Percentiles rank a stretch among this genome's conserved stretches.
Evolutionary conservation across 805 yeast species (phyloP).

Genomic region (Jamesozyma gamospora): DNA sequence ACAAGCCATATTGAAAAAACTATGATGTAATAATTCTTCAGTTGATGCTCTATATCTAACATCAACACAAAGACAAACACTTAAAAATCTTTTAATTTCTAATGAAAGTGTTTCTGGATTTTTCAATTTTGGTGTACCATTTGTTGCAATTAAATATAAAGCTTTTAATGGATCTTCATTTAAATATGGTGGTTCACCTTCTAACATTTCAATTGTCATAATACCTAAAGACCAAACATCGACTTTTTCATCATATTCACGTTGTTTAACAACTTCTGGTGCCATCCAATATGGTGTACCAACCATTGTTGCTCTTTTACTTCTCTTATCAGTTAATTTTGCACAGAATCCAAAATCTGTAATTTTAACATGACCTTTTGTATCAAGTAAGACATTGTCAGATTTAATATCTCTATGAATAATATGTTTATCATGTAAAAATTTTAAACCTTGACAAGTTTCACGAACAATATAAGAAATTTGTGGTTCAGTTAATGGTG

Average conservation of each 20-base stretch:
- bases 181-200: conserved; percentile 96
- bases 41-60: conserved; percentile 86
- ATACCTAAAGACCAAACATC: conserved; percentile 98
- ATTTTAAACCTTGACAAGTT: conserved; percentile 83
- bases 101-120: conserved; percentile 75
- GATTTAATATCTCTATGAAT: conserved; percentile 96
- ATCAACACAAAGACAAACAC: conserved; percentile 90
- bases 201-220: conserved; percentile 97
- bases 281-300: conserved; percentile 99
- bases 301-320: conserved; percentile 95
- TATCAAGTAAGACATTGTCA: conserved; percentile 81
- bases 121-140: conserved; percentile 92
- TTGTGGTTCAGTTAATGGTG: conserved; percentile 65
- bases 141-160: conserved; percentile 85
- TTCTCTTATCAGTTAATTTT: conserved; percentile 69
- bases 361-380: conserved; percentile 76
- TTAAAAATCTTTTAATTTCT: conserved; percentile 73
- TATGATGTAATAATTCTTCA: conserved; percentile 73
- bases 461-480: conserved; percentile 87
- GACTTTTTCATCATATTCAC: conserved; percentile 93
- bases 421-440: conserved; percentile 82
- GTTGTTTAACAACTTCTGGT: conserved; percentile 92
- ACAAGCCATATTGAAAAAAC: conserved; percentile 58
- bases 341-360: conserved; percentile 99
- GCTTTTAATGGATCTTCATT: conserved; percentile 95